Evolutionary conservation across 371 early-diverging fungal genomes (phyloP).

Genomic region (Mucor plumbeus): DNA sequence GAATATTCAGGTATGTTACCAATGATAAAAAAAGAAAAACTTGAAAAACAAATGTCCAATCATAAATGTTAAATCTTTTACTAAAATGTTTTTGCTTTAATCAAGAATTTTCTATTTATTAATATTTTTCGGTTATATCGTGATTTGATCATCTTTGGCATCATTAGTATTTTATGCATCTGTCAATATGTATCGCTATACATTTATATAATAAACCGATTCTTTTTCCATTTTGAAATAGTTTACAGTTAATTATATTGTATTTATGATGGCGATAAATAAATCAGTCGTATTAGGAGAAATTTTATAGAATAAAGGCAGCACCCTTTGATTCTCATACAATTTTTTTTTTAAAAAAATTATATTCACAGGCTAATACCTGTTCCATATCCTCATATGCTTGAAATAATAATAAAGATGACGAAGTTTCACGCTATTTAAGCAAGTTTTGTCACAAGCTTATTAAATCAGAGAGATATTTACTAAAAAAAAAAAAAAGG

Average conservation of each 20-base stretch:
- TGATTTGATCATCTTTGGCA: conserved; percentile 7
- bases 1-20: background rate
- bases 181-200: background rate
- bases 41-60: background rate
- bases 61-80: background rate
- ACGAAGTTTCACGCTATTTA: too few relatives aligned
- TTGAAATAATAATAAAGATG: too few relatives aligned
- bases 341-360: too few relatives aligned
- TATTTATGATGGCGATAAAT: background rate
- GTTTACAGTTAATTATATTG: background rate
- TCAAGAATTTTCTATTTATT: background rate
- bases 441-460: too few relatives aligned
- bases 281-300: too few relatives aligned
- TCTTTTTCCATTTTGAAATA: background rate
- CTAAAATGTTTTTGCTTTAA: background rate
- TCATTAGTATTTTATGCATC: background rate
- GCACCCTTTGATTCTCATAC: too few relatives aligned
- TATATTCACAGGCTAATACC: too few relatives aligned
- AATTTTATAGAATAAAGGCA: too few relatives aligned
- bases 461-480: background rate
- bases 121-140: background rate
- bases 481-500: background rate
- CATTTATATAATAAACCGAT: background rate
- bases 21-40: background rate
- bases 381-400: too few relatives aligned